phyloP scores from a whole-genome alignment of 2,329 filamentous ascomycete species.

The Microdochium paspali region DNA sequence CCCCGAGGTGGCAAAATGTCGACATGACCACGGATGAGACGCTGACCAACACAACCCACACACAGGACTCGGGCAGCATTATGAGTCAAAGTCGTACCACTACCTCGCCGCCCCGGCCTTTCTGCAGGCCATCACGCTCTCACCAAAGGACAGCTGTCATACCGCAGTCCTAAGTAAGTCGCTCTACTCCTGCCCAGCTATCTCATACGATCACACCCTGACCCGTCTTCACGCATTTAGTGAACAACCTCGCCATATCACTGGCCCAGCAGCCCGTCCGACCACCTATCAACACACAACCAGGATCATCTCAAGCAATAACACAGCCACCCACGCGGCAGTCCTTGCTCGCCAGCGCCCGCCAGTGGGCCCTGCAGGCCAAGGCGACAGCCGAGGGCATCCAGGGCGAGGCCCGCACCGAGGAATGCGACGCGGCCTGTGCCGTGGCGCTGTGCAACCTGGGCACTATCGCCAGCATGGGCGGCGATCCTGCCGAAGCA shows the following conservation, averaged over 20 bases:
- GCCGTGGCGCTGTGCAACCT: slow-evolving; percentile 79
- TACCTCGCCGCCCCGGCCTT: slow-evolving; percentile 80
- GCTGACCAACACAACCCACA: slow-evolving; percentile 16
- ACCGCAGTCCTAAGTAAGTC: slow-evolving; percentile 65
- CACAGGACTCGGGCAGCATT: slow-evolving; percentile 64
- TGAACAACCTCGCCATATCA: slow-evolving; percentile 73
- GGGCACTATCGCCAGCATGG: slow-evolving; percentile 72
- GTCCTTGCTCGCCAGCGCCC: slow-evolving; percentile 58
- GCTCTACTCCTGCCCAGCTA: not conserved
- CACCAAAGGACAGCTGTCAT: slow-evolving; percentile 58
- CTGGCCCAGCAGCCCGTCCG: slow-evolving; percentile 57
- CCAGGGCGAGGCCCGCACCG: slow-evolving; percentile 53
- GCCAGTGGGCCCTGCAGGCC: slow-evolving; percentile 72
- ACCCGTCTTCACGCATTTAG: slow-evolving; percentile 21
- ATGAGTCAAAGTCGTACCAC: slow-evolving; percentile 63
- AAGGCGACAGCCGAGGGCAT: slow-evolving; percentile 58
- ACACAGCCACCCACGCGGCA: slow-evolving; percentile 39
- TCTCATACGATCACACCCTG: too few relatives aligned
- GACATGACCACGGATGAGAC: slow-evolving; percentile 1
- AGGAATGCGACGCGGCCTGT: slow-evolving; percentile 78
- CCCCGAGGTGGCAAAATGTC: not conserved
- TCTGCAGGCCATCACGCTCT: slow-evolving; percentile 70
- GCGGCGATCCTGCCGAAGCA: slow-evolving; percentile 56
- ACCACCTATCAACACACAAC: slow-evolving; percentile 11
- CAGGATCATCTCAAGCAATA: slow-evolving; percentile 19